Evolutionary conservation across 164 flowering plant genomes (phyloP).

Genomic region (Cinnamomum chago): DNA sequence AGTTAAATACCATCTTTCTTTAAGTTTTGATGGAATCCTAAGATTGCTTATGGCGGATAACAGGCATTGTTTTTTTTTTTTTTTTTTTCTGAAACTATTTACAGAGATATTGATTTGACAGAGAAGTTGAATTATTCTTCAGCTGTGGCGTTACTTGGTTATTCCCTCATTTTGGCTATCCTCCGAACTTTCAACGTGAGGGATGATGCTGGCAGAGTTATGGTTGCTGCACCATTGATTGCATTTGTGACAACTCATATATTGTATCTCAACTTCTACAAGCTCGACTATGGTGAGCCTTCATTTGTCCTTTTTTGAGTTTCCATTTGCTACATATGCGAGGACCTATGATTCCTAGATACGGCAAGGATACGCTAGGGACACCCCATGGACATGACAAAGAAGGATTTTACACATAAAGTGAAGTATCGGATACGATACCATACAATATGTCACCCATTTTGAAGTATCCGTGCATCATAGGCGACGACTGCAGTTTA

Average conservation of each 20-base stretch:
- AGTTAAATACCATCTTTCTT: neutral
- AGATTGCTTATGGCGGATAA: neutral
- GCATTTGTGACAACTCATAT: slow-evolving; percentile 87
- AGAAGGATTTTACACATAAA: neutral
- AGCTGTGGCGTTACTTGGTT: slow-evolving; percentile 72
- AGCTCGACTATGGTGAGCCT: slow-evolving; percentile 68
- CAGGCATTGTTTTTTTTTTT: neutral
- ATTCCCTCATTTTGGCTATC: slow-evolving; percentile 53
- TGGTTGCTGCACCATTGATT: slow-evolving; percentile 79
- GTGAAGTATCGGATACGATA: neutral
- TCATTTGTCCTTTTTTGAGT: neutral
- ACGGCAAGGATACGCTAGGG: neutral
- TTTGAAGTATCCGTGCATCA: neutral
- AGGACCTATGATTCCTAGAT: neutral
- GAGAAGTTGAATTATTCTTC: slow-evolving; percentile 83
- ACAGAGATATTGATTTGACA: slow-evolving; percentile 79
- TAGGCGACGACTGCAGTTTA: neutral
- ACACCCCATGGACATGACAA: neutral
- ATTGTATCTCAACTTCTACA: slow-evolving; percentile 71
- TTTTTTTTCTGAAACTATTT: slow-evolving; percentile 6
- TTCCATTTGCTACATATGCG: neutral
- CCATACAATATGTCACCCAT: neutral
- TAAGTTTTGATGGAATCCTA: neutral
- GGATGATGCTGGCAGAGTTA: slow-evolving; percentile 77
- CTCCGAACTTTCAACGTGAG: slow-evolving; percentile 59